Evolutionary conservation across 352 stramenopile species (phyloP).

Genomic region (Thalassiosira mediterranea): DNA sequence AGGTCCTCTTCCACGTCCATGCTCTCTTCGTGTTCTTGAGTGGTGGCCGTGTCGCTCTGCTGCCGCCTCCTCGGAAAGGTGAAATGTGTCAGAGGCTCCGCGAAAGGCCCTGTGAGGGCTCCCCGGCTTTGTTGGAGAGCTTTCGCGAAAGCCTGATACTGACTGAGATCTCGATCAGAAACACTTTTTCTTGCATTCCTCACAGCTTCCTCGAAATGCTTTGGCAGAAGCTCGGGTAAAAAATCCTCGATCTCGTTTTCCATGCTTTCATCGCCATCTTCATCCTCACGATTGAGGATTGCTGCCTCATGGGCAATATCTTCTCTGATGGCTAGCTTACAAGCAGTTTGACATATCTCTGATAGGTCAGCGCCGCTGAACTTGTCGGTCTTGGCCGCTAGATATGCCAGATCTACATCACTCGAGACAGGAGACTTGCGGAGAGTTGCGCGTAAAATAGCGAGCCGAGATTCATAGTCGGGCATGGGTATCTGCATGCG

Average conservation of each 20-base stretch:
- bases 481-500: conserved; percentile 92
- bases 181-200: conserved; percentile 95
- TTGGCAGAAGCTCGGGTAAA: conserved; percentile 91
- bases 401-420: conserved; percentile 96
- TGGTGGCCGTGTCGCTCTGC: neutral
- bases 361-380: conserved; percentile 98
- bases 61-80: conserved; percentile 85
- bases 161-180: conserved; percentile 95
- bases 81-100: conserved; percentile 91
- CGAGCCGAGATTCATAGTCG: conserved; percentile 93
- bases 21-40: neutral
- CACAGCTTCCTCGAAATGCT: conserved; percentile 98
- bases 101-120: conserved; percentile 90
- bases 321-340: conserved; percentile 97
- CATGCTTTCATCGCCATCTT: conserved; percentile 88
- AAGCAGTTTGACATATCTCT: conserved; percentile 98
- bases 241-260: conserved; percentile 94
- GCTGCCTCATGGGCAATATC: conserved; percentile 97
- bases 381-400: conserved; percentile 96
- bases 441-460: conserved; percentile 94
- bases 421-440: conserved; percentile 96
- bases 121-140: conserved; percentile 94
- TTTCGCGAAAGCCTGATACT: conserved; percentile 90
- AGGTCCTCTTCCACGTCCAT: neutral
- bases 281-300: conserved; percentile 90